Conservation (phyloP, 2,329 filamentous ascomycete genomes). For the Coniochaeta ligniaria region DNA sequence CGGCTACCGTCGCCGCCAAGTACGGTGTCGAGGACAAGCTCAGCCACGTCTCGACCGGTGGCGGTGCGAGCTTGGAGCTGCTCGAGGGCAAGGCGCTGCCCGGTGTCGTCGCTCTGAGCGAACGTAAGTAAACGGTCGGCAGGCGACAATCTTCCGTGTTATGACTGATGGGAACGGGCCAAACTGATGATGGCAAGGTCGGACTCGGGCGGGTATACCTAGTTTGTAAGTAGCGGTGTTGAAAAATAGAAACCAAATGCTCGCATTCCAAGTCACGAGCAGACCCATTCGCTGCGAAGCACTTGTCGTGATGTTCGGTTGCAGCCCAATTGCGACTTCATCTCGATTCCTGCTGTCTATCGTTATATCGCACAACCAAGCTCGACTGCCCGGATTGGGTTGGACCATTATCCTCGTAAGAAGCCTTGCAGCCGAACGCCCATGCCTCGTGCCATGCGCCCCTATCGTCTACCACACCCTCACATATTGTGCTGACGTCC, state of each 20-base stretch:
- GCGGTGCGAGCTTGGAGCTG: slow-evolving; percentile 90
- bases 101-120: slow-evolving; percentile 85
- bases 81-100: slow-evolving; percentile 97
- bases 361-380: not conserved
- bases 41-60: slow-evolving; percentile 95
- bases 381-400: not conserved
- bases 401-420: not conserved
- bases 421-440: not conserved
- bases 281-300: not conserved
- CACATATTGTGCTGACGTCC: too few relatives aligned
- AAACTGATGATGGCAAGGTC: not conserved
- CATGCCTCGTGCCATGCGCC: not conserved
- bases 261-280: not conserved
- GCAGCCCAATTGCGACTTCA: not conserved
- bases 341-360: not conserved
- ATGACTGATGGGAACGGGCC: not conserved
- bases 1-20: slow-evolving; percentile 94
- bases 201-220: not conserved
- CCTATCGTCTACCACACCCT: not conserved
- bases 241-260: not conserved
- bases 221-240: not conserved
- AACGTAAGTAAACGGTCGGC: slow-evolving; percentile 43
- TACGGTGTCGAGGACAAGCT: slow-evolving; percentile 94
- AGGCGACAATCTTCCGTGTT: not conserved
- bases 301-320: not conserved